A percentile compares a stretch with the other conserved stretches of the same genome.
phyloP scores from a whole-genome alignment of 306 rosid genomes.

The Luffa aegyptiaca region DNA sequence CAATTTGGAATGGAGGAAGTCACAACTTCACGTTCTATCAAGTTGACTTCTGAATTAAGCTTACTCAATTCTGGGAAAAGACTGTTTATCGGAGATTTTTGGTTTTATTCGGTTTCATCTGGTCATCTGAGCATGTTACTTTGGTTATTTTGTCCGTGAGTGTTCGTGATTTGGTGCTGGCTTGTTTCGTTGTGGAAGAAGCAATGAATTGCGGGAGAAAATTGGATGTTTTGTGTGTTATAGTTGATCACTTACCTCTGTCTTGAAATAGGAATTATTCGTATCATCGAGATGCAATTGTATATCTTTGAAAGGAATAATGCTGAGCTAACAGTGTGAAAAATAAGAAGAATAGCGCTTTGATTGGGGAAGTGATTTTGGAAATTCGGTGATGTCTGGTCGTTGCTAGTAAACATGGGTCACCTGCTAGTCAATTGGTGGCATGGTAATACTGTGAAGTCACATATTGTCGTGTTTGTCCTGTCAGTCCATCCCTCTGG shows the following conservation, averaged over 20 bases:
- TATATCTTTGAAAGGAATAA: neutral
- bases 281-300: neutral
- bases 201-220: neutral
- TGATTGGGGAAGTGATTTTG: neutral
- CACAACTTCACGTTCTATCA: slow-evolving; percentile 2
- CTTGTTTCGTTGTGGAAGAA: neutral
- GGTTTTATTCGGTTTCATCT: neutral
- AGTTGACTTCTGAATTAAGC: neutral
- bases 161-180: neutral
- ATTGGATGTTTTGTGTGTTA: neutral
- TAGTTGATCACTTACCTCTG: neutral
- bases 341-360: neutral
- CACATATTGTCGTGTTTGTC: neutral
- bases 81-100: neutral
- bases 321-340: neutral
- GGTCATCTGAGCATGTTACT: neutral
- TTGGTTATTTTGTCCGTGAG: neutral
- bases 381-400: neutral
- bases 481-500: neutral
- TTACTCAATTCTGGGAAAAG: slow-evolving; percentile 1
- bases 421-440: neutral
- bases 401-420: neutral
- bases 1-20: neutral
- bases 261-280: neutral
- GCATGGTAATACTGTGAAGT: neutral